Conservation (phyloP, 2,329 filamentous ascomycete species). For the Alternaria brassicicola region DNA sequence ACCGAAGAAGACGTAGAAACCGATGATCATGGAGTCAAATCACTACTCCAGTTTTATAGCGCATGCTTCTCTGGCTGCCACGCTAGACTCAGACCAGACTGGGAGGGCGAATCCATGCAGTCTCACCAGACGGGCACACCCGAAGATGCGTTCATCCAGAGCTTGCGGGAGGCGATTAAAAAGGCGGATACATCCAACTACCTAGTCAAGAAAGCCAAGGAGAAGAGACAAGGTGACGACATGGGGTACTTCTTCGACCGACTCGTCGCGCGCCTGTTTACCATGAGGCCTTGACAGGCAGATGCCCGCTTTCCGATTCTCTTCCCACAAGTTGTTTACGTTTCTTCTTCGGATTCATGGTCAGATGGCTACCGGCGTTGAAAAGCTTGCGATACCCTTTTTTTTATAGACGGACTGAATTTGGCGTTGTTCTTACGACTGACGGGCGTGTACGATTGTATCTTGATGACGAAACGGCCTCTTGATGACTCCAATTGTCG, state of each 20-base stretch:
- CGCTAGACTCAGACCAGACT: conserved; percentile 33
- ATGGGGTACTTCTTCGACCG: conserved; percentile 50
- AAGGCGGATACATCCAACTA: conserved; percentile 29
- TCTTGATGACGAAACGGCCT: not conserved
- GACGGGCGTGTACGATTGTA: not conserved
- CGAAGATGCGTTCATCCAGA: conserved; percentile 38
- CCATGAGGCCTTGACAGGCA: conserved; percentile 17
- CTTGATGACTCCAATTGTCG: not conserved
- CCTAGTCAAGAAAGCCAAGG: conserved; percentile 27
- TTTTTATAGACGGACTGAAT: not conserved
- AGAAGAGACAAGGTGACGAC: conserved; percentile 30
- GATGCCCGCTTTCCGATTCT: not conserved
- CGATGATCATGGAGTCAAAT: conserved; percentile 38
- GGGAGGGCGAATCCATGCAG: conserved; percentile 33
- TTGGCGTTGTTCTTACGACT: not conserved
- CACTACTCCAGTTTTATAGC: conserved; percentile 41
- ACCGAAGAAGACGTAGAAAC: conserved; percentile 14
- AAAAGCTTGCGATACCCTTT: conserved; percentile 8
- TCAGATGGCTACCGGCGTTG: not conserved
- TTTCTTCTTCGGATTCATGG: not conserved
- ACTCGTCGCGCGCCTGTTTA: conserved; percentile 42
- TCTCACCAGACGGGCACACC: conserved; percentile 3
- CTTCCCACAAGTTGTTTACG: not conserved
- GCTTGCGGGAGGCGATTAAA: conserved; percentile 33
- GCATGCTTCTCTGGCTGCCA: conserved; percentile 46